Percentiles rank a stretch among this genome's conserved stretches.
phyloP scores from a whole-genome alignment of 257 asterid species.

The Scutellaria galericulata region DNA sequence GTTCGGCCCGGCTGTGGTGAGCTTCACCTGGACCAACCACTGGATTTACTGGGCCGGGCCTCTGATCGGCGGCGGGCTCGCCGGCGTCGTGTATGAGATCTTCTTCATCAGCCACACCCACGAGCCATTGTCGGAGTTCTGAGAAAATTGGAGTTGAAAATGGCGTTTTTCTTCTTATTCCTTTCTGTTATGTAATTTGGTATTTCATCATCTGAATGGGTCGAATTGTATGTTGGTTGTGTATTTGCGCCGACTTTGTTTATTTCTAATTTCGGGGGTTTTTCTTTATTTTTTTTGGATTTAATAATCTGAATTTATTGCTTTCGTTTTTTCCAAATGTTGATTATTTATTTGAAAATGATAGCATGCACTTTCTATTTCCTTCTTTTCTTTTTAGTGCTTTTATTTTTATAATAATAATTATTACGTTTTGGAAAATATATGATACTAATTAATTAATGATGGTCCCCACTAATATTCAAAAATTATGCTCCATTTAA shows the following conservation, averaged over 20 bases:
- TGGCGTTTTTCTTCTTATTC: not conserved
- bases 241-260: constrained; percentile 7
- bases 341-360: too few relatives aligned
- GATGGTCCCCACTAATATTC: too few relatives aligned
- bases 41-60: constrained; percentile 73
- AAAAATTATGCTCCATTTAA: too few relatives aligned
- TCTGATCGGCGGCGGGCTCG: constrained; percentile 51
- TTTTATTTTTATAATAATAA: too few relatives aligned
- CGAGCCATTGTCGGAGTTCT: constrained; percentile 46
- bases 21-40: constrained; percentile 47
- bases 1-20: constrained; percentile 52
- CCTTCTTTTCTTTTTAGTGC: too few relatives aligned
- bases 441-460: too few relatives aligned
- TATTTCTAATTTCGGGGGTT: not conserved
- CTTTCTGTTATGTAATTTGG: not conserved
- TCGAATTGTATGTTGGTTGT: not conserved
- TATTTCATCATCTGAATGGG: constrained; percentile 11
- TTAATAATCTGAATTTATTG: not conserved
- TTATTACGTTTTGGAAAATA: too few relatives aligned
- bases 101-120: constrained; percentile 54
- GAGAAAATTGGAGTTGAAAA: not conserved
- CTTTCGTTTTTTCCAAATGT: too few relatives aligned
- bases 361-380: too few relatives aligned
- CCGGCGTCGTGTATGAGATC: constrained; percentile 51
- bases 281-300: not conserved